Conservation (phyloP, 768 basidiomycete species). For the Multifurca ochricompacta region DNA sequence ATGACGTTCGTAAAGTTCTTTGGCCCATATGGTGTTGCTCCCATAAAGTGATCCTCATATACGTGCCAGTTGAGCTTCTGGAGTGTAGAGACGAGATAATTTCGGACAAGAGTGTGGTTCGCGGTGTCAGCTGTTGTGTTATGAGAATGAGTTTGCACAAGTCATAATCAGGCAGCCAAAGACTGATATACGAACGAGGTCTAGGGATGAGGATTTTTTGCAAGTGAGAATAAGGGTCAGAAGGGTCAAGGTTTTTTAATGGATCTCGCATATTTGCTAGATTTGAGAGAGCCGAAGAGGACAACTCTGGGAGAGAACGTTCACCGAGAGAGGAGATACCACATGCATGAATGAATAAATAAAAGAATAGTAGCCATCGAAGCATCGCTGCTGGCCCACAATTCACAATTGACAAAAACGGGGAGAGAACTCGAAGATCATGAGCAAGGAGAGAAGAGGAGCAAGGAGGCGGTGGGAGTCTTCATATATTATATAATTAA, state of each 20-base stretch:
- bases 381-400: slow-evolving; percentile 1
- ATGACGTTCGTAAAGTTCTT: slow-evolving; percentile 85
- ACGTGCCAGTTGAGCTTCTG: slow-evolving; percentile 76
- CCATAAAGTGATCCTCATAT: slow-evolving; percentile 77
- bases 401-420: background rate
- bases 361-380: background rate
- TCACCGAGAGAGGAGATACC: slow-evolving; percentile 29
- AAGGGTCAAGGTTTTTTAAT: slow-evolving; percentile 56
- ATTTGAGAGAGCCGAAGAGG: slow-evolving; percentile 41
- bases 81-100: slow-evolving; percentile 71
- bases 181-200: slow-evolving; percentile 42
- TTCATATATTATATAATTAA: background rate
- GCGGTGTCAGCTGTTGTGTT: slow-evolving; percentile 63
- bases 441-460: background rate
- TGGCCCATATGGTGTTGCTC: slow-evolving; percentile 70
- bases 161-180: slow-evolving; percentile 8
- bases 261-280: slow-evolving; percentile 56
- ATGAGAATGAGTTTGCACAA: background rate
- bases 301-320: slow-evolving; percentile 37
- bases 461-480: too few species aligned
- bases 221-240: slow-evolving; percentile 62
- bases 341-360: slow-evolving; percentile 6
- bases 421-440: background rate
- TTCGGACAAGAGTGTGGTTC: slow-evolving; percentile 74
- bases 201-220: slow-evolving; percentile 84